phyloP scores from a whole-genome alignment of 2,329 filamentous ascomycete species.

The Ophiocordyceps camponoti-leonardi region DNA sequence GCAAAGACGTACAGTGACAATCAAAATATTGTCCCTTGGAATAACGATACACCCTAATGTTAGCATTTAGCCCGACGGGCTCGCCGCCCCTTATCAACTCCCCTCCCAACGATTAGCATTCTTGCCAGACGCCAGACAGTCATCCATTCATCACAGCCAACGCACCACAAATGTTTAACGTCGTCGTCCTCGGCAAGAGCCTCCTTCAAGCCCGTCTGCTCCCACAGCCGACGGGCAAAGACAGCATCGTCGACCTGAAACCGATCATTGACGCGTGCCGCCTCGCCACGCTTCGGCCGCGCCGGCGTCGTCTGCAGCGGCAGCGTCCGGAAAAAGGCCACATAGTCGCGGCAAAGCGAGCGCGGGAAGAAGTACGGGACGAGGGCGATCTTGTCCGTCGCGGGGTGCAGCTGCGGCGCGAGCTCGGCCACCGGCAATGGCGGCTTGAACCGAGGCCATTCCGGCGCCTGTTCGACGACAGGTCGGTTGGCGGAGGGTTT shows the following conservation, averaged over 20 bases:
- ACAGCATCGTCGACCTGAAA: conserved; percentile 62
- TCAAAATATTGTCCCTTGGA: conserved; percentile 78
- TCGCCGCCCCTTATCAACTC: conserved; percentile 54
- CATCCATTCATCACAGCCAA: conserved; percentile 1
- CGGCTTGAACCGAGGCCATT: conserved; percentile 59
- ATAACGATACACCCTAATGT: conserved; percentile 83
- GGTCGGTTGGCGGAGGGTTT: conserved; percentile 1
- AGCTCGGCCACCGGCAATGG: conserved; percentile 49
- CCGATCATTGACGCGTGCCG: conserved; percentile 74
- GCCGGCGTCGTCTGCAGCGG: conserved; percentile 63
- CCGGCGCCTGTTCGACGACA: conserved; percentile 17
- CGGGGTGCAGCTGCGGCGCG: conserved; percentile 32
- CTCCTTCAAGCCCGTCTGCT: conserved; percentile 54
- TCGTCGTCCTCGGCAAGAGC: conserved; percentile 27
- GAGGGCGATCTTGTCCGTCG: conserved; percentile 48
- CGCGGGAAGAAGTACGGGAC: conserved; percentile 60
- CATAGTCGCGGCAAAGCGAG: conserved; percentile 58
- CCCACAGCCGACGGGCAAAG: conserved; percentile 66
- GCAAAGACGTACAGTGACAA: conserved; percentile 54
- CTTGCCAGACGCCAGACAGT: neutral
- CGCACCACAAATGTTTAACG: conserved; percentile 26
- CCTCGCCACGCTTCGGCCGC: conserved; percentile 63
- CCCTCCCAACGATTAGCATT: neutral
- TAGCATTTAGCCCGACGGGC: conserved; percentile 69
- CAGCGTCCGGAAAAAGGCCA: conserved; percentile 51